Conservation (phyloP, 352 stramenopile species). For the Paralagenidium karlingii region DNA sequence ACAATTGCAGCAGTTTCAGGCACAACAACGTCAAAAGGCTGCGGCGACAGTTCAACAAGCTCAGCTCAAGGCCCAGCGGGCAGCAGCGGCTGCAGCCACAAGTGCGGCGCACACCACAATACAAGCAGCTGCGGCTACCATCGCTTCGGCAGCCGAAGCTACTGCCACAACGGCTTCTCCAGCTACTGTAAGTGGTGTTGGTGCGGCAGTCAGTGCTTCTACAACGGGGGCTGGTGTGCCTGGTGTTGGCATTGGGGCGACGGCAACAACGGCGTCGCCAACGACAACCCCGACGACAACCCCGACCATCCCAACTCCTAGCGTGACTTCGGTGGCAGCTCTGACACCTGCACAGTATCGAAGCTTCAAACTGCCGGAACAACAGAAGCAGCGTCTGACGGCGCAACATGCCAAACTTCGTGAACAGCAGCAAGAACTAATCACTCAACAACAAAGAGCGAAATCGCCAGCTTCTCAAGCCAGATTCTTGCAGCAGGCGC, state of each 20-base stretch:
- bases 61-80: conserved; percentile 5
- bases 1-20: conserved; percentile 11
- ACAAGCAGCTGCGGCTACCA: not conserved
- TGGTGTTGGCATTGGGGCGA: conserved; percentile 1
- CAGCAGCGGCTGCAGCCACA: conserved; percentile 3
- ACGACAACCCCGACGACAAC: conserved; percentile 4
- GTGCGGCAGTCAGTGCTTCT: conserved; percentile 30
- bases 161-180: conserved; percentile 10
- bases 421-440: conserved; percentile 69
- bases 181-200: conserved; percentile 10
- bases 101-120: too few relatives aligned
- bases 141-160: not conserved
- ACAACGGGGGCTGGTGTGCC: conserved; percentile 11
- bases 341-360: conserved; percentile 59
- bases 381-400: conserved; percentile 52
- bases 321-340: not conserved
- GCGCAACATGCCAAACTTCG: conserved; percentile 57
- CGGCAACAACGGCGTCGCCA: conserved; percentile 1
- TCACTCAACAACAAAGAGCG: conserved; percentile 52
- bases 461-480: conserved; percentile 58
- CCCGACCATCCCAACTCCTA: too few relatives aligned
- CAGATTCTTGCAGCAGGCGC: conserved; percentile 60
- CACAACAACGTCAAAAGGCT: conserved; percentile 8
- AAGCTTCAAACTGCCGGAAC: conserved; percentile 55
- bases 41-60: conserved; percentile 25